Conservation (phyloP, 306 rosid species). For the Ceratonia siliqua region DNA sequence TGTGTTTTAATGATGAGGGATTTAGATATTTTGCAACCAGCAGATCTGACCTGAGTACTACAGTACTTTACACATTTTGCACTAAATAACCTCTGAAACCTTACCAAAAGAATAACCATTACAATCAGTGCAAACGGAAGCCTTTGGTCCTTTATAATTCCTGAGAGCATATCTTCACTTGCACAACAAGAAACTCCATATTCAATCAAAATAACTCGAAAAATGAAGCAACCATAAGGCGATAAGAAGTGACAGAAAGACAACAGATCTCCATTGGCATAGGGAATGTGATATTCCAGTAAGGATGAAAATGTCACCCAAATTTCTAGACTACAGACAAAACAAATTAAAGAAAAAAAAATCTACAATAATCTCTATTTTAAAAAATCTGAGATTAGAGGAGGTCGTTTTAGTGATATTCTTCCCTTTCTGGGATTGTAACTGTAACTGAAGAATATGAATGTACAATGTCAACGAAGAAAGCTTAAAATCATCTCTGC, state of each 20-base stretch:
- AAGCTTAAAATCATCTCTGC: slow-evolving; percentile 44
- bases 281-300: background rate
- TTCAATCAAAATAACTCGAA: background rate
- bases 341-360: background rate
- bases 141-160: background rate
- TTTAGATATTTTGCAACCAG: no score
- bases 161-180: background rate
- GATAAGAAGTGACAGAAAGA: background rate
- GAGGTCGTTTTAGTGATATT: background rate
- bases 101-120: background rate
- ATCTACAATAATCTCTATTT: slow-evolving; percentile 3
- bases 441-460: slow-evolving; percentile 24
- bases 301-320: background rate
- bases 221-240: background rate
- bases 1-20: no score
- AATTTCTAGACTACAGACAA: background rate
- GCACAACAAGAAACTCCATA: background rate
- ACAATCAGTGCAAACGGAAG: background rate
- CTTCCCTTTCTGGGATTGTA: slow-evolving; percentile 31
- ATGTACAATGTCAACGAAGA: slow-evolving; percentile 32
- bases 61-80: background rate
- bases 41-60: no score
- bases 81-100: background rate
- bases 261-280: background rate
- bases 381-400: slow-evolving; percentile 18